Evolutionary conservation across 192 early-diverging fungal species (phyloP), one percentile per base, ranked within the genome.

Genomic region (Podila epigama): DNA sequence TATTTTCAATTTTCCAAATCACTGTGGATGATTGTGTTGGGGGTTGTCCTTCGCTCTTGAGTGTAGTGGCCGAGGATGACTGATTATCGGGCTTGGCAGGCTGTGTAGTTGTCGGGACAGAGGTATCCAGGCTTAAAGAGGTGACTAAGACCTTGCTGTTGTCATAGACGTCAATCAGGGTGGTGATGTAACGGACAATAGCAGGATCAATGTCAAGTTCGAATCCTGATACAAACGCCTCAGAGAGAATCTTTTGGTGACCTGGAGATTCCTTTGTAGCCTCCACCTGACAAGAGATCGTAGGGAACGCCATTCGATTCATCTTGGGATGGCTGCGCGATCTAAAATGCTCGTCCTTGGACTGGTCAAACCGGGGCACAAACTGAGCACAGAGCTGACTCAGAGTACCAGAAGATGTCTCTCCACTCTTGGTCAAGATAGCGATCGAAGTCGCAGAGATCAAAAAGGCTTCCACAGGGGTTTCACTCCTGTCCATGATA

Each of bases 161-260:
- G 32, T 83, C 81, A 65, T 91, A 92, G 20, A 94, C 88, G 16
- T 82, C 85, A 15, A 69, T 80, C 9, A 94, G 80, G 13, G 73
- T 82, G 68, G 89, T 90, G 55, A 91, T 75, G 75, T 92, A 86
- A 16, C 87, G 85, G 0, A 89, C 82, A 58, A 94, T 84, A 13
- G 75, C 79, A 12, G 89, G 85, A 58, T 92, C 90, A 34, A 94
- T 68, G 37, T 93, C 89, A 10, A 94, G 60, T 51, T 91, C 86
- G 66, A 94, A 94, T 5, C 93, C 93, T 40, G 84, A 81, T 3
- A 93, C 88, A 4, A 83, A 63, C 2, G 89, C 87, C 58, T 86
- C 69, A n/a, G 89, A 77, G 7, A 66, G 68, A 9, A 92, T 44
- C n/a, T 66, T 60, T 29, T 81, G 71, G 50, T 82, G 82, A 20